Conservation (phyloP, 2,329 filamentous ascomycete genomes). For the Didymosphaeria variabile region DNA sequence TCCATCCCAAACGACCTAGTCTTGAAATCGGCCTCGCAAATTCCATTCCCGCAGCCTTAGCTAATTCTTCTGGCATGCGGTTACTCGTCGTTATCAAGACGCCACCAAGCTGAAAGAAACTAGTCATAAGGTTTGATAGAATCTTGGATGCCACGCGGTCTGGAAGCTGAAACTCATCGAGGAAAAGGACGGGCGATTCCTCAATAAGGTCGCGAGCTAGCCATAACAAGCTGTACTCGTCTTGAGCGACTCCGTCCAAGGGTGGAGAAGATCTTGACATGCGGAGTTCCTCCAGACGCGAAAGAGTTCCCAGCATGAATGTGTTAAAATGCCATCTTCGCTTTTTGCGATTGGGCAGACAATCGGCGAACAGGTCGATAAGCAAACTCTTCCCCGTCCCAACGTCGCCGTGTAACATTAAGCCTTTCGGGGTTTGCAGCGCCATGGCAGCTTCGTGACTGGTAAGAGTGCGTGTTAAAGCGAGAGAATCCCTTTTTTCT, state of each 20-base stretch:
- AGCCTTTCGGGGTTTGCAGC: constrained; percentile 75
- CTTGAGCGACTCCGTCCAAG: constrained; percentile 36
- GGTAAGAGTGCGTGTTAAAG: constrained; percentile 74
- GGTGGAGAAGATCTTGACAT: constrained; percentile 38
- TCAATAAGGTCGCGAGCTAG: constrained; percentile 79
- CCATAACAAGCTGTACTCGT: constrained; percentile 76
- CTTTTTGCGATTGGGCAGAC: constrained; percentile 77
- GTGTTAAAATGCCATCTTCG: constrained; percentile 84
- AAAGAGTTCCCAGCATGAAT: constrained; percentile 82
- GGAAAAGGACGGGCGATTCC: constrained; percentile 77
- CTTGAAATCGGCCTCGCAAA: constrained; percentile 66
- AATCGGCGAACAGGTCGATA: constrained; percentile 82
- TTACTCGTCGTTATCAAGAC: constrained; percentile 84
- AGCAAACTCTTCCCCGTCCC: constrained; percentile 87
- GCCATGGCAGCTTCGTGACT: constrained; percentile 75
- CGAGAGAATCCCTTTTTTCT: constrained; percentile 64
- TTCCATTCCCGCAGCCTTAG: constrained; percentile 76
- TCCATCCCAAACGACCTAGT: constrained; percentile 44
- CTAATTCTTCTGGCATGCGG: constrained; percentile 82
- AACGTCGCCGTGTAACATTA: constrained; percentile 83
- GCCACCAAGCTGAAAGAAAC: constrained; percentile 83
- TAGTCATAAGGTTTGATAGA: constrained; percentile 78
- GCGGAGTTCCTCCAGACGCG: constrained; percentile 74
- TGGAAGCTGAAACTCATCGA: constrained; percentile 86
- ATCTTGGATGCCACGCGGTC: constrained; percentile 82